Evolutionary conservation across 257 asterid genomes (phyloP), one percentile per base, ranked within the genome.

Genomic region (Pogostemon cablin): DNA sequence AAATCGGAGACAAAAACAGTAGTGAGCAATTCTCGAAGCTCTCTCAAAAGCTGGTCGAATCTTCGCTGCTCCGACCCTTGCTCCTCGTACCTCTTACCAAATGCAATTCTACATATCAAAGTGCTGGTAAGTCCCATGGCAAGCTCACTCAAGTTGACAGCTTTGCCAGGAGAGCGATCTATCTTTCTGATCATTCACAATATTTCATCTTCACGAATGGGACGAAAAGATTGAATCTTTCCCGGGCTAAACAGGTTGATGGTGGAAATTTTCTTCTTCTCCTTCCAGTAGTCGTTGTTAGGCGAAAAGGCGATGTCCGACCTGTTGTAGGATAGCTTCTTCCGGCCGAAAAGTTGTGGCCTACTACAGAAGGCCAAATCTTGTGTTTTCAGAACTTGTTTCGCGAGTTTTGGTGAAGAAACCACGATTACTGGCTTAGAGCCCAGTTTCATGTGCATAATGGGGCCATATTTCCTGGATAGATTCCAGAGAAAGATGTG

Each of bases 111-210:
- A 25, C 55, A 49, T 49, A 49, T 49, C 17, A 49, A 3, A 50
- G 32, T 49, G 8, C 55, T 3, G 4, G 32, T 49, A n/a, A 49
- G 57, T 6, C 57, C 57, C 32, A 50, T 15, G 8, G 57, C 2
- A 50, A 50, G 12, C 57, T 50, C 57, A 50, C 57, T 50, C 57
- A 50, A 50, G 57, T 50, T 50, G 15, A 50, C 32, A 50, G 6
- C 57, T 12, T 50, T 32, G 57, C 57, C n/a, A 12, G 8, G 15
- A 12, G 8, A 12, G 3, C 57, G 9, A 3, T 32, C 12, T 12
- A 52, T 12, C 34, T 15, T 52, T 3, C 1, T 15, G 7, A 52
- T 52, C 57, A 52, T 52, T 2, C 35, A 35, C 4, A 34, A 52
- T 32, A 52, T 52, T 52, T 52, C 57, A 4, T 52, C 57, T 50